Conservation (phyloP, 2,329 filamentous ascomycete genomes). For the Thielaviopsis populi region DNA sequence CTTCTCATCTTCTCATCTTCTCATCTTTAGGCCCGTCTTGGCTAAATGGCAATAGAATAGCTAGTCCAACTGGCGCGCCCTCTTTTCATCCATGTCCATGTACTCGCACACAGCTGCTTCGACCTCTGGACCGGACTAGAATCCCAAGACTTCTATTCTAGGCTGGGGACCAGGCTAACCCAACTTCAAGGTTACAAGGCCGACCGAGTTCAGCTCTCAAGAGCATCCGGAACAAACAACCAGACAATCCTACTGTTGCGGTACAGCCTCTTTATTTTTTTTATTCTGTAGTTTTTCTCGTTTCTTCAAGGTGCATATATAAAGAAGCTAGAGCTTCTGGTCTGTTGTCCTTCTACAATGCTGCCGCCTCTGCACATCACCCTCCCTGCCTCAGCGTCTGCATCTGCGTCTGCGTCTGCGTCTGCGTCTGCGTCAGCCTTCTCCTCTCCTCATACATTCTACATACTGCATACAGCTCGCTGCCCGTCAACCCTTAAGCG, state of each 20-base stretch:
- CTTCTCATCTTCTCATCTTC: too few species aligned
- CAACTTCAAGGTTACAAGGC: not conserved
- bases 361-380: not conserved
- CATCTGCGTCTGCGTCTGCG: too few species aligned
- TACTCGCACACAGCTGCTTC: too few species aligned
- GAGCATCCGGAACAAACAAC: not conserved
- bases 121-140: too few species aligned
- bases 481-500: not conserved
- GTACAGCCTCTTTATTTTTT: conserved; percentile 1
- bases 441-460: not conserved
- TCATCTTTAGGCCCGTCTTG: not conserved
- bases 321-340: not conserved
- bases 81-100: too few species aligned
- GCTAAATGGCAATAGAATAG: too few species aligned
- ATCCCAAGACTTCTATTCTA: not conserved
- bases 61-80: too few species aligned
- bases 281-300: not conserved
- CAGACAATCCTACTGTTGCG: not conserved
- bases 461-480: not conserved
- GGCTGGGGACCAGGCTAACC: not conserved
- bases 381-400: not conserved
- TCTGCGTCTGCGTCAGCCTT: too few species aligned
- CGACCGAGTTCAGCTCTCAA: not conserved
- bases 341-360: not conserved
- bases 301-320: not conserved